These are phyloP conservation scores for Cruciata laevipes DNA, from an alignment of 257 asterid genomes.

Conservation along the genomic window DNA sequence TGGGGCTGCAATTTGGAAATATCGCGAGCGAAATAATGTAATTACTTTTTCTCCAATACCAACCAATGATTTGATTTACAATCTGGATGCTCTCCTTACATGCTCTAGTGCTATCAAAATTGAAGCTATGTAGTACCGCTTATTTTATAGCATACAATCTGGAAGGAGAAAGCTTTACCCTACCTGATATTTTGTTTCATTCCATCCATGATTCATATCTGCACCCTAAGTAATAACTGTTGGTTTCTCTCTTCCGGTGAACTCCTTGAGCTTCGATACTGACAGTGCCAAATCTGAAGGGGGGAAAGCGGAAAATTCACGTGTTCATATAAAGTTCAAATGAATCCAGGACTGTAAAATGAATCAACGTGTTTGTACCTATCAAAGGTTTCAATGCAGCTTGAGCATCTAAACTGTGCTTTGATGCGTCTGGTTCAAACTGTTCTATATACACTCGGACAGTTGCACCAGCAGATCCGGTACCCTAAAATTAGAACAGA, in stretches of 20 bases:
- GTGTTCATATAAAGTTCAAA: constrained; percentile 5
- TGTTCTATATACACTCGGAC: constrained; percentile 77
- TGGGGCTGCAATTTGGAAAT: too few species aligned
- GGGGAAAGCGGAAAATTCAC: constrained; percentile 8
- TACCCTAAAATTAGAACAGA: constrained; percentile 46
- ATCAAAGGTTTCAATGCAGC: constrained; percentile 73
- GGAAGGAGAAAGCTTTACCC: background rate
- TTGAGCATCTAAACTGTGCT: constrained; percentile 81
- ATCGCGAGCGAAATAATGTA: too few species aligned
- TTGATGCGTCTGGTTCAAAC: constrained; percentile 76
- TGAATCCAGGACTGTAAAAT: background rate
- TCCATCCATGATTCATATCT: background rate
- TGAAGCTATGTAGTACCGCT: background rate
- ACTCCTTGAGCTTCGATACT: constrained; percentile 71
- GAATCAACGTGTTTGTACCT: constrained; percentile 32
- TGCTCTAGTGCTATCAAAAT: constrained; percentile 1
- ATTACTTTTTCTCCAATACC: too few species aligned
- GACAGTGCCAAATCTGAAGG: constrained; percentile 71
- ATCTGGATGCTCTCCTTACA: background rate
- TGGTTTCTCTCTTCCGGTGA: constrained; percentile 92
- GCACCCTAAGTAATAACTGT: constrained; percentile 76
- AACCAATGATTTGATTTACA: too few species aligned
- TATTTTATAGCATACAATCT: background rate
- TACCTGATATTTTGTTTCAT: constrained; percentile 2
- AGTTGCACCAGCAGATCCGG: constrained; percentile 98